Conservation (phyloP, 345 rosid species). For the Hirschfeldia incana region DNA sequence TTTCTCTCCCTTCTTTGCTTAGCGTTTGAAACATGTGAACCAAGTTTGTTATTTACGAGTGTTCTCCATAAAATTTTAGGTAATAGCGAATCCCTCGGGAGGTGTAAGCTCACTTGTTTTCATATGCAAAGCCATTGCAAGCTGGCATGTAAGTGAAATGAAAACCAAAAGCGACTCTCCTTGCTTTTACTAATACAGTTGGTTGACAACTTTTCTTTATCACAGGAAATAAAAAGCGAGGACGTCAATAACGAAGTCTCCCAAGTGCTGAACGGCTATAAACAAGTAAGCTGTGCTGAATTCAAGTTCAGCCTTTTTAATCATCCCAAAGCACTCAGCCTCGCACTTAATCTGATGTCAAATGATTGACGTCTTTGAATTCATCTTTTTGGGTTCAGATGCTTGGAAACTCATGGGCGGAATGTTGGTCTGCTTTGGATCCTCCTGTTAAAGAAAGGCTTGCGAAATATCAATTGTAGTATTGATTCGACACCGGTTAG, state of each 20-base stretch:
- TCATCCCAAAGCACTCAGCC: background rate
- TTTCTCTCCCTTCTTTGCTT: background rate
- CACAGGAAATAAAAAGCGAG: conserved; percentile 79
- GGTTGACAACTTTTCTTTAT: background rate
- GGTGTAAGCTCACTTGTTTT: conserved; percentile 82
- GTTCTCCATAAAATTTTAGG: conserved; percentile 46
- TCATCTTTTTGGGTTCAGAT: conserved; percentile 51
- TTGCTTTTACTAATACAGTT: background rate
- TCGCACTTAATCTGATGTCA: background rate
- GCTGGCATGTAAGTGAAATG: conserved; percentile 82
- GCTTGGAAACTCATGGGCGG: conserved; percentile 87
- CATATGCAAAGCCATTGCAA: conserved; percentile 89
- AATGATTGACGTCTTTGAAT: background rate
- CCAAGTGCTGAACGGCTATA: conserved; percentile 89
- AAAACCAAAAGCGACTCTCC: background rate
- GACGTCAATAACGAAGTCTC: conserved; percentile 85
- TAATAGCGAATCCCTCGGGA: conserved; percentile 87
- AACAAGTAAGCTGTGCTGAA: conserved; percentile 53
- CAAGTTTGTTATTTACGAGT: conserved; percentile 8
- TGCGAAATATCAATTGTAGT: conserved; percentile 70
- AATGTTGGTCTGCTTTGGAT: conserved; percentile 79
- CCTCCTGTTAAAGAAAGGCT: conserved; percentile 84
- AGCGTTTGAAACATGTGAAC: conserved; percentile 17
- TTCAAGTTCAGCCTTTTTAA: background rate
- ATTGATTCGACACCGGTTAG: conserved; percentile 7